Base-by-base conservation (phyloP, 139 green algal genomes). In the Choricystis sp. region DNA sequence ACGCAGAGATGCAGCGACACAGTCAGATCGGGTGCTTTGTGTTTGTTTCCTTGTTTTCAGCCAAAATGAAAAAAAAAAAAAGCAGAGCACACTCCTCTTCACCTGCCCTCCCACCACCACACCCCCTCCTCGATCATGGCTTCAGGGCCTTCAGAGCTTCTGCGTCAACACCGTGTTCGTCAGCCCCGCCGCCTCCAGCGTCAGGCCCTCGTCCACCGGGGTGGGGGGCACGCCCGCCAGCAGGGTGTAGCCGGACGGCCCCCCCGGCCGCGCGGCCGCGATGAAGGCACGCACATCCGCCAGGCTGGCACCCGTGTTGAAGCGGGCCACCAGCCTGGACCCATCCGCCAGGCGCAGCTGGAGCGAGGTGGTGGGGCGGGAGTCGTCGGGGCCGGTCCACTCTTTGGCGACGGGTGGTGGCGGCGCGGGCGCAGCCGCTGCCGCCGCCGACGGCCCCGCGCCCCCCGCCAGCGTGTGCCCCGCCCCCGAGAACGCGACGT, bases 301-400 rank as follows among this genome's bases (percentile, higher is more conserved):
- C 16, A 95, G 72, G 2, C 78, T 87, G 64, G 94, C 86, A 0
- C 31, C 76, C 48, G 82, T 68, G 69, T 96, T 96, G 77, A 96
- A 94, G 55, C 83, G 69, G 0, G 86, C 88, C 26, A 85, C 81
- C 77, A 90, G 77, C 48, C 88, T 73, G 0, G 69, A 80, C 48
- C 88, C 87, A 64, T 95, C 88, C 9, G 73, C 70, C 67, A 95
- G 71, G 0, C 87, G 70, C n/a, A 96, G 69, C 82, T 95, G 87
- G 29, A 96, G 71, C 9, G 79, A 88, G 1, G 88, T 96, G 31
- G 70, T 79, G 24, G 88, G 87, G 72, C 77, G 57, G 1, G 49
- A 66, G 56, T 86, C 79, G 49, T 95, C 76, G 16, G 86, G 69
- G 3, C 87, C 88, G 58, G 71, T 62, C 87, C 87, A 94, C 0